A percentile compares a stretch with the other conserved stretches of the same genome.
Conservation (phyloP, 768 basidiomycete genomes). For the Phaffia australis region DNA sequence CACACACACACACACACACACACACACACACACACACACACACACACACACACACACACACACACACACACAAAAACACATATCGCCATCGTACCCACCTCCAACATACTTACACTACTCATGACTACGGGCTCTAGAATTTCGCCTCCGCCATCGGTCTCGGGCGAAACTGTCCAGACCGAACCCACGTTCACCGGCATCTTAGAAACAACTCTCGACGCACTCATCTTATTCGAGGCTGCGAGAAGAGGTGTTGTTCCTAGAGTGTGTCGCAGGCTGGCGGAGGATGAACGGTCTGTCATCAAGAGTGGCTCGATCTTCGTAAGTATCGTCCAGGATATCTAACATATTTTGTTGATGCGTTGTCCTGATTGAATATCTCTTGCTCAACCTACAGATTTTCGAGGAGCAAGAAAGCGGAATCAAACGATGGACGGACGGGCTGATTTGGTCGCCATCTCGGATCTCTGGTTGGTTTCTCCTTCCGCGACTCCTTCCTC, state of each 20-base stretch:
- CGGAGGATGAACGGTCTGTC: slow-evolving; percentile 17
- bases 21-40: too few species aligned
- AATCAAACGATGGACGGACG: slow-evolving; percentile 33
- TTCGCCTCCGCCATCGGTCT: too few species aligned
- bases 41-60: too few species aligned
- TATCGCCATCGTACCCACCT: too few species aligned
- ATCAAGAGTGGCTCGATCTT: slow-evolving; percentile 22
- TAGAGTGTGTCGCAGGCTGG: slow-evolving; percentile 28
- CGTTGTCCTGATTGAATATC: neutral
- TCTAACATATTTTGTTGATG: neutral
- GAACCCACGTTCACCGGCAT: slow-evolving; percentile 43
- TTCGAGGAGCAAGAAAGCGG: slow-evolving; percentile 23
- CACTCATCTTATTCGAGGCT: slow-evolving; percentile 91
- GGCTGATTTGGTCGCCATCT: slow-evolving; percentile 20
- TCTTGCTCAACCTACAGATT: slow-evolving; percentile 2
- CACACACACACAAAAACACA: too few species aligned
- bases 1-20: too few species aligned
- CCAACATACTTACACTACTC: too few species aligned
- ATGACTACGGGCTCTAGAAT: too few species aligned
- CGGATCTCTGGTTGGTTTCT: slow-evolving; percentile 2
- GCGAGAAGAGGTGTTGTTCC: slow-evolving; percentile 82
- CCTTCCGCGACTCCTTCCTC: neutral
- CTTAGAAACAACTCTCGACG: slow-evolving; percentile 91
- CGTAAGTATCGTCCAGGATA: slow-evolving; percentile 2
- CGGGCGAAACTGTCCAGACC: neutral